Base-by-base conservation (phyloP, 2,329 filamentous ascomycete species). In the Phoma sp. region DNA sequence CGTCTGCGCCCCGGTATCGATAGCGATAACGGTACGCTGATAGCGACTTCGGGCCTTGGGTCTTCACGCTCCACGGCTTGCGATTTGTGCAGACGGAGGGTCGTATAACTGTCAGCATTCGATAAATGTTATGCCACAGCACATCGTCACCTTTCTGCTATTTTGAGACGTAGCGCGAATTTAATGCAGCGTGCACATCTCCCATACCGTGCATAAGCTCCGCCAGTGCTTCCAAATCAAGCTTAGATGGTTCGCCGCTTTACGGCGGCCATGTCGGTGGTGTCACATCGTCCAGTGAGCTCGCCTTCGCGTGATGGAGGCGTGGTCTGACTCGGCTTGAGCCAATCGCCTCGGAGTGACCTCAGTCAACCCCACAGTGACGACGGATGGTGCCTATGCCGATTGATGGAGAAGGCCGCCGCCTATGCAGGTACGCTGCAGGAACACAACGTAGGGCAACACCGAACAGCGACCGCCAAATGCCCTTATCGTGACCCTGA, bases 391-490 rank as follows among this genome's bases (percentile, higher is more conserved):
- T 38, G 40, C 49, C 56, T 54, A 54, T 37, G 59, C 57, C 58
- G 47, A 60, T 66, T 64, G 55, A 55, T 56, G 48, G 62, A 54
- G 52, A 49, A 56, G 55, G 57, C 52, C 46, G 60, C 60, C 59
- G 59, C 73, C 74, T 73, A 75, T 74, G 71, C 71, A 74, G 71
- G 71, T 72, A 74, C 71, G 55, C 64, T 68, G 74, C 74, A 77
- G 74, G 74, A 70, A 75, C 74, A 62, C 59, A 58, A 57, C 59
- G 59, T 58, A 57, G 48, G 48, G 52, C 57, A 58, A 53, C 50
- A 57, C 47, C 52, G 14, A 47, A 52, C 56, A 40, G 60, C 50
- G 55, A 37, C 37, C 27, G 27, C 37, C 18, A 18, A 18, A 18
- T 18, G 32, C 40, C 40, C 59, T 61, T 60, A 62, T 65, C 62